A percentile compares a stretch with the other conserved stretches of the same genome.
Conservation (phyloP, 345 rosid genomes). For the Draba incana region DNA sequence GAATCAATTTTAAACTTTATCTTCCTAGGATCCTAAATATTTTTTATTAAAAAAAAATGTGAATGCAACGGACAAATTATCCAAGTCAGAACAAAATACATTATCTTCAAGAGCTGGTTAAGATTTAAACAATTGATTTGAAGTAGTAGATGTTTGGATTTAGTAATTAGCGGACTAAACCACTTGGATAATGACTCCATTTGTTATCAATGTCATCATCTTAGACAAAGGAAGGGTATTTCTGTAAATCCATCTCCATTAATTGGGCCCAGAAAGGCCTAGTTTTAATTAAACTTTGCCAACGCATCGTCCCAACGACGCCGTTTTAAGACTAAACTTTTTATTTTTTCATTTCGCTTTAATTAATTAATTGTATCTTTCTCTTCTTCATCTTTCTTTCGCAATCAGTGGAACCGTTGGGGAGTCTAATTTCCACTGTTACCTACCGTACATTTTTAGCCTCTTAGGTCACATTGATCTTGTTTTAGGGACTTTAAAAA, state of each 20-base stretch:
- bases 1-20: not conserved
- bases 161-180: constrained; percentile 25
- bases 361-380: not conserved
- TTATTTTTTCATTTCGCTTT: not conserved
- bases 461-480: constrained; percentile 24
- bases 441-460: constrained; percentile 19
- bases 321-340: not conserved
- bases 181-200: constrained; percentile 33
- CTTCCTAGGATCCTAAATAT: not conserved
- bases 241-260: constrained; percentile 23
- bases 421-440: constrained; percentile 28
- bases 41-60: too few relatives aligned
- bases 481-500: not conserved
- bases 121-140: not conserved
- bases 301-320: constrained; percentile 19
- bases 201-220: not conserved
- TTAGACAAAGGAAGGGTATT: constrained; percentile 14
- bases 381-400: constrained; percentile 20
- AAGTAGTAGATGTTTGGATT: constrained; percentile 21
- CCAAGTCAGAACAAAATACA: not conserved
- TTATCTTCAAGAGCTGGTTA: not conserved
- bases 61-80: not conserved
- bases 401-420: constrained; percentile 46
- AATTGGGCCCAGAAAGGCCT: constrained; percentile 35
- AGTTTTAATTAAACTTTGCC: constrained; percentile 6